phyloP scores from a whole-genome alignment of 768 basidiomycete species.

The Collybia sp. region DNA sequence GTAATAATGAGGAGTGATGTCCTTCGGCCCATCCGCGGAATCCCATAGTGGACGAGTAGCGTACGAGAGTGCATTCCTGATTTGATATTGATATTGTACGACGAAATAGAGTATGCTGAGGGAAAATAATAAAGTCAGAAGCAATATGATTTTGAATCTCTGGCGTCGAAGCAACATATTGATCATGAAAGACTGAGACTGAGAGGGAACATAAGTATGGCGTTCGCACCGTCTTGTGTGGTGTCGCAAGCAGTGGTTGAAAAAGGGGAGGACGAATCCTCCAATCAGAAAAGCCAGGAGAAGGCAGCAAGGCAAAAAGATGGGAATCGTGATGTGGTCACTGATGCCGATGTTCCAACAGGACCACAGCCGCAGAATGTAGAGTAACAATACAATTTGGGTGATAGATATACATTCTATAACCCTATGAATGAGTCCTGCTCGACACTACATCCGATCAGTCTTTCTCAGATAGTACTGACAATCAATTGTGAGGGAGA shows the following conservation, averaged over 20 bases:
- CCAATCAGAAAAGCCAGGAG: no score
- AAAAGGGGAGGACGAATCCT: no score
- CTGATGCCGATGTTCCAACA: no score
- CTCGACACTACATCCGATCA: constrained; percentile 10
- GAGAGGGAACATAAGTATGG: no score
- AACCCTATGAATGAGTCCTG: constrained; percentile 1
- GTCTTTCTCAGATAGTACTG: constrained; percentile 5
- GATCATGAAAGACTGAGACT: no score
- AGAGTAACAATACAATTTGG: no score
- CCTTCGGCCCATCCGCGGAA: constrained; percentile 38
- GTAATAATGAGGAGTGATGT: constrained; percentile 51
- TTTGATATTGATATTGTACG: constrained; percentile 40
- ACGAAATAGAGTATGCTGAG: constrained; percentile 28
- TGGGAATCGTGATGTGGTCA: no score
- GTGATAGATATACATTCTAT: no score
- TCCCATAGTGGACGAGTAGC: constrained; percentile 62
- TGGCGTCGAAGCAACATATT: constrained; percentile 20
- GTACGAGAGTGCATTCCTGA: constrained; percentile 48
- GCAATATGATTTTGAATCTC: constrained; percentile 23
- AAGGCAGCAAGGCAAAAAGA: no score
- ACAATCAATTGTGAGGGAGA: constrained; percentile 19
- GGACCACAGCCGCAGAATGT: no score
- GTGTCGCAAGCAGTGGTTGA: no score
- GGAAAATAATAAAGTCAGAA: constrained; percentile 26
- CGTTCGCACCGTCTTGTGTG: no score